Evolutionary conservation across 768 basidiomycete species (phyloP).

Genomic region (Chiua virens): DNA sequence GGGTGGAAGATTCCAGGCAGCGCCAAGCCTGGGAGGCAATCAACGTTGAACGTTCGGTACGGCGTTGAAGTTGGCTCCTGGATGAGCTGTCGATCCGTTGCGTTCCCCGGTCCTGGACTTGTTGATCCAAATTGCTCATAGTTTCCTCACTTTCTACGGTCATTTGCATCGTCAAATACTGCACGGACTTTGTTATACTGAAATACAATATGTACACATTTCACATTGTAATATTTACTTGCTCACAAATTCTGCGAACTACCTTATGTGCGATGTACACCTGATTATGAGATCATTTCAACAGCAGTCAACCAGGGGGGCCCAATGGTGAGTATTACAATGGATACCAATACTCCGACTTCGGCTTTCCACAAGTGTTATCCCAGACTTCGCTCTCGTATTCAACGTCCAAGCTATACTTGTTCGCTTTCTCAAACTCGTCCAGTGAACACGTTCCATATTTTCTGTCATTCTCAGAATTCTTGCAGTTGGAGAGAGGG

Average conservation of each 20-base stretch:
- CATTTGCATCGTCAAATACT: conserved; percentile 2
- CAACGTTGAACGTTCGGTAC: no score
- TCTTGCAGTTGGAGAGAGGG: conserved; percentile 36
- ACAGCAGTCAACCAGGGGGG: no score
- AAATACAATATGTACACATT: no score
- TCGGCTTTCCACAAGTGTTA: neutral
- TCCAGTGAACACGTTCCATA: conserved; percentile 40
- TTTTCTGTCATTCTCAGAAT: conserved; percentile 23
- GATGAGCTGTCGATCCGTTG: no score
- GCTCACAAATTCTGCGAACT: no score
- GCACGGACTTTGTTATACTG: conserved; percentile 1
- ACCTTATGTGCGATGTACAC: no score
- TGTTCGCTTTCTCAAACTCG: conserved; percentile 33
- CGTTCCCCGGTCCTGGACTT: no score
- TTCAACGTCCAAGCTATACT: conserved; percentile 13
- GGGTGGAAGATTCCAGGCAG: conserved; percentile 30
- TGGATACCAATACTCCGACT: neutral
- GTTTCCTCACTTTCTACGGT: neutral
- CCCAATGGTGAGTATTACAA: neutral
- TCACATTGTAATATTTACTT: no score
- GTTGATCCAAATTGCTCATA: neutral
- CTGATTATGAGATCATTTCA: no score
- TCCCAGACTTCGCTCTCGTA: neutral
- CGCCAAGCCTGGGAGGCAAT: neutral
- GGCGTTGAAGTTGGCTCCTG: neutral